Evolutionary conservation across 306 rosid genomes (phyloP).

Genomic region (Lathyrus tuberosus): DNA sequence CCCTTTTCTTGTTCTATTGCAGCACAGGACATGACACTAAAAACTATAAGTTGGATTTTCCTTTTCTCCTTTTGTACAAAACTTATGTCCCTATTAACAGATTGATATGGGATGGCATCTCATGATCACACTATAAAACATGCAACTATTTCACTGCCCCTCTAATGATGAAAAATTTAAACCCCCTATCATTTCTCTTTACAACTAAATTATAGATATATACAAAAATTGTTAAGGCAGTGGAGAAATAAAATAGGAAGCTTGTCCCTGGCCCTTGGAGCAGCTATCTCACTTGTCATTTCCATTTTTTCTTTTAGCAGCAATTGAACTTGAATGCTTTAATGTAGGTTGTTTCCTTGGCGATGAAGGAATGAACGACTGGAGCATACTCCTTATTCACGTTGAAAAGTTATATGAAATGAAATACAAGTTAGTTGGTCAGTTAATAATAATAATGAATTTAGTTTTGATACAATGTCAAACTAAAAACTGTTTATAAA

Average conservation of each 20-base stretch:
- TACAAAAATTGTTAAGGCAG: conserved; percentile 12
- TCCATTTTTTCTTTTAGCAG: conserved; percentile 66
- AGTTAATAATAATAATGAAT: neutral
- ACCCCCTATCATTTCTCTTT: conserved; percentile 32
- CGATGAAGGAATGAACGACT: conserved; percentile 62
- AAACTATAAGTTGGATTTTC: neutral
- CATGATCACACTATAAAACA: conserved; percentile 44
- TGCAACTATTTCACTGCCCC: conserved; percentile 44
- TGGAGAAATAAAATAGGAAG: conserved; percentile 35
- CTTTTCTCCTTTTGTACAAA: neutral
- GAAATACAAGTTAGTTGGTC: conserved; percentile 22
- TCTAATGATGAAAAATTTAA: conserved; percentile 21
- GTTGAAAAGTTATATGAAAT: conserved; percentile 1
- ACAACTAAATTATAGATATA: conserved; percentile 40
- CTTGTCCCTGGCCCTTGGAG: conserved; percentile 27
- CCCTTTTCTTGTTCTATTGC: conserved; percentile 20
- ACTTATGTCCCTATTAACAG: conserved; percentile 32
- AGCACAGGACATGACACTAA: neutral
- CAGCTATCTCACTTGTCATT: conserved; percentile 52
- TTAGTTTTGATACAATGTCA: neutral
- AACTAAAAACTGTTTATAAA: neutral
- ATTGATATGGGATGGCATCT: conserved; percentile 31
- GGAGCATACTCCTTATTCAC: conserved; percentile 61
- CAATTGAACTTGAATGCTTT: conserved; percentile 54
- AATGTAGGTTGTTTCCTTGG: conserved; percentile 56